Evolutionary conservation across 2,329 filamentous ascomycete genomes (phyloP), one percentile per base, ranked within the genome.

Genomic region (Fusarium sp.): DNA sequence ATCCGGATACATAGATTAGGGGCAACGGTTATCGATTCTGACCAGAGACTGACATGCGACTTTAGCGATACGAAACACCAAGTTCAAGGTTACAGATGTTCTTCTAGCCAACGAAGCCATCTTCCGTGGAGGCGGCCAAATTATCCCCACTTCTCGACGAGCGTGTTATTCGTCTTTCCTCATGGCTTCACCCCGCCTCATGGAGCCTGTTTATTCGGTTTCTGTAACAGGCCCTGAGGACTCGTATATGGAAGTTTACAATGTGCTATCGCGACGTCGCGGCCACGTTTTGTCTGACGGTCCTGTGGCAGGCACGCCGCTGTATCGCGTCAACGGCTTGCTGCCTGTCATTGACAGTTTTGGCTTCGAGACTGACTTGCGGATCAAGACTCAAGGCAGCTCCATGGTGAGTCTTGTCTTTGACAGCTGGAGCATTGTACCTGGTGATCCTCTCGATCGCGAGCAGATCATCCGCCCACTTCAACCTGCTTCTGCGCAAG

Each of bases 291-390:
- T 99, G 24, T 90, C 92, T n/a, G 96, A 99, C 76, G 93, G 93
- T 0, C 94, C 94, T 15, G 93, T 99, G 62, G 94, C 95, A 0
- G 96, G 96, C 23, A 98, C 96, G 11, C 96, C 95, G 6, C 86
- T 99, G 12, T 98, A 97, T 80, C 91, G 92, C 21, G 94, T 97
- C 52, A 92, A 90, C 73, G 96, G 96, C 5, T 84, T 98, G 48
- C 89, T 99, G 56, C 96, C 96, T 11, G 96, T 98, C 61, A 97
- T 99, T 76, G 96, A 99, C 82, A 94, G 90, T 28, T 99, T 99
- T 75, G 96, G 96, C 20, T 98, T 99, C 79, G 96, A 99, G 83
- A 98, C 96, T 15, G 96, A 99, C 81, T 85, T 99, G 58, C 87
- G 96, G 65, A 98, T 98, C 75, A 94, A 97, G 79, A 97, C 95